Evolutionary conservation across 1,139 yeast genomes (phyloP), one percentile per base, ranked within the genome.

Genomic region (Kodamaea alishanica): DNA sequence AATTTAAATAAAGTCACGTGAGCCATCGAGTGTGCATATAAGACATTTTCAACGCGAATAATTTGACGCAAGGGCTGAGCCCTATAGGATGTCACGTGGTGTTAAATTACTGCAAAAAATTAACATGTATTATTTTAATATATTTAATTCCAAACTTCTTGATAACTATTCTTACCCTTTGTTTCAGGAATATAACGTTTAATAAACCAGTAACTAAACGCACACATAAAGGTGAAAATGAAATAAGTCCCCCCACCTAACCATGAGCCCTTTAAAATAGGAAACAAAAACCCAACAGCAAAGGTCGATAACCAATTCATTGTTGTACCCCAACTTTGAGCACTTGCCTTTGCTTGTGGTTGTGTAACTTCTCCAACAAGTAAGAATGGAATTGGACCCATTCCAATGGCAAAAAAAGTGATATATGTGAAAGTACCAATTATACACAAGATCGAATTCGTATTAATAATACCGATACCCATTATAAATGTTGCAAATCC

Each of bases 331-430:
- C 88, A 83, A 55, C 95, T 83, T 61, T 92, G 98, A 1, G 97
- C 97, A 35, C 80, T 71, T 2, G 90, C 94, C 42, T 81, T 84
- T 3, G 92, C 94, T 40, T 78, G 77, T 2, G 78, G 69, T 42
- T 88, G 95, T 0, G 96, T 84, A 12, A 90, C 81, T 58, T 92
- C 97, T 6, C 95, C 79, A n/a, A 92, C 84, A 43, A 90, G 64
- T 48, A 90, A 65, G 63, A 90, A 90, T 26, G 98, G 97, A 37
- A 92, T 87, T 9, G 98, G 97, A 0, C 98, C 98, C 45, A 89
- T 61, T 0, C 98, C 98, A 34, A 84, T 65, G 0, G 97, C 97
- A 65, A 90, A 92, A 30, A 88, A 77, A 0, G 84, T 78, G 35
- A 90, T 89, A 58, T 87, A 89, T 1, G 76, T 60, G 41, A 86